Percentiles rank a stretch among this genome's conserved stretches.
Evolutionary conservation across 345 rosid species (phyloP).

Genomic region (Euphorbia peplus): DNA sequence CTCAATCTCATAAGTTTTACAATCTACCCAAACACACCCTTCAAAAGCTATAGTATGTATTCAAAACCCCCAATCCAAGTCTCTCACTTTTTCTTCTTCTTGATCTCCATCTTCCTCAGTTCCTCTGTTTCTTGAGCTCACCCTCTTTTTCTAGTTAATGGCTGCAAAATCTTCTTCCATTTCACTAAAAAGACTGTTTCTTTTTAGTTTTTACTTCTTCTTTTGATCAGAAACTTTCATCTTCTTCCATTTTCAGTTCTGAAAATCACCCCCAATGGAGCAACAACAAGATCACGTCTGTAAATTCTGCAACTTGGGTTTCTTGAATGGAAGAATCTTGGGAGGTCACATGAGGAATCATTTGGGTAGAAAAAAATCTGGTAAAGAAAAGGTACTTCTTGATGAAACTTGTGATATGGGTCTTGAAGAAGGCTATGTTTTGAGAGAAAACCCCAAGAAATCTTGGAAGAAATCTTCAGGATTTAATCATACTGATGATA

Average conservation of each 20-base stretch:
- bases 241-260: constrained; percentile 6
- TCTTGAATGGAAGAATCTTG: constrained; percentile 31
- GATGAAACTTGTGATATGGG: constrained; percentile 19
- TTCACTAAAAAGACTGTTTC: constrained; percentile 7
- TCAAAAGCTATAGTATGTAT: too few relatives aligned
- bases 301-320: constrained; percentile 28
- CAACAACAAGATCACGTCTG: constrained; percentile 28
- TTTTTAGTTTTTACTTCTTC: constrained; percentile 13
- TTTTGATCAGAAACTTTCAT: constrained; percentile 18
- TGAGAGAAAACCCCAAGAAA: constrained; percentile 67
- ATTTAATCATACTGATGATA: constrained; percentile 8
- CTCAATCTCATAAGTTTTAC: neutral
- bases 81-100: constrained; percentile 10
- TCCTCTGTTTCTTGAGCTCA: constrained; percentile 32
- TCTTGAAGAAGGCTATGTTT: constrained; percentile 38
- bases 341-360: constrained; percentile 41
- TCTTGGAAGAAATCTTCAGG: constrained; percentile 50
- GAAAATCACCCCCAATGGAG: constrained; percentile 15
- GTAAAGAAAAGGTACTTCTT: constrained; percentile 17
- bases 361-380: constrained; percentile 14
- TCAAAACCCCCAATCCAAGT: neutral
- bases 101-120: constrained; percentile 18
- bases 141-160: constrained; percentile 11
- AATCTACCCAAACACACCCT: neutral
- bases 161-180: neutral